Conservation (phyloP, 345 rosid species). For the Anacardium occidentale region DNA sequence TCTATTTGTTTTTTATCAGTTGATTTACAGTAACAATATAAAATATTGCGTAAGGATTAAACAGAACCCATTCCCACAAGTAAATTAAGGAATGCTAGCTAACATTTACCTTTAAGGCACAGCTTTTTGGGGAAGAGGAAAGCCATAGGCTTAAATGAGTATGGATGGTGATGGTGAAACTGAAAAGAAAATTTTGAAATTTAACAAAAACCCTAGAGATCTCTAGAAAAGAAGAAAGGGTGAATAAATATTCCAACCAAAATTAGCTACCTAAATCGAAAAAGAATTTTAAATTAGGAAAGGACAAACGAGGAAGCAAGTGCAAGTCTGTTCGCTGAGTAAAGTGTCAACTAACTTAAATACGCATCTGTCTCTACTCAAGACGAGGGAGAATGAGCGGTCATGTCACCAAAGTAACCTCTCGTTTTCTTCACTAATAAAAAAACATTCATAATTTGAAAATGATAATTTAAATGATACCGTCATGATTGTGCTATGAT, state of each 20-base stretch:
- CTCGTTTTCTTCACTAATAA: constrained; percentile 2
- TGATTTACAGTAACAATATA: background rate
- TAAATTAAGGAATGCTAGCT: background rate
- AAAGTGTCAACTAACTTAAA: constrained; percentile 35
- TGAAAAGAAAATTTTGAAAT: background rate
- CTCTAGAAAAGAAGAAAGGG: background rate
- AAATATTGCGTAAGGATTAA: constrained; percentile 17
- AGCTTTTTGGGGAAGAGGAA: constrained; percentile 18
- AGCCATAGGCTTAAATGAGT: constrained; percentile 21
- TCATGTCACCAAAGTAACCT: constrained; percentile 42
- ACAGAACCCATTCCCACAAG: constrained; percentile 12
- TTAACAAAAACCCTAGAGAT: constrained; percentile 23
- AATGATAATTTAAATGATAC: constrained; percentile 1
- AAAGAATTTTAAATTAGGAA: constrained; percentile 21
- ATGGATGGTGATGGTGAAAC: constrained; percentile 22
- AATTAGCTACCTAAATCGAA: constrained; percentile 21
- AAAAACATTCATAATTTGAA: background rate
- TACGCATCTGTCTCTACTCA: constrained; percentile 23
- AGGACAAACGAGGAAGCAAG: constrained; percentile 33
- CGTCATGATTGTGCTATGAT: constrained; percentile 37
- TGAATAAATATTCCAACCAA: constrained; percentile 26
- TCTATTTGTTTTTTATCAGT: background rate
- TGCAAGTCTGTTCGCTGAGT: constrained; percentile 23
- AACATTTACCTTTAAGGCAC: constrained; percentile 9
- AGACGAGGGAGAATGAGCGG: constrained; percentile 44